Evolutionary conservation across 352 stramenopile genomes (phyloP), one percentile per base, ranked within the genome.

Genomic region (Phytophthora multivora): DNA sequence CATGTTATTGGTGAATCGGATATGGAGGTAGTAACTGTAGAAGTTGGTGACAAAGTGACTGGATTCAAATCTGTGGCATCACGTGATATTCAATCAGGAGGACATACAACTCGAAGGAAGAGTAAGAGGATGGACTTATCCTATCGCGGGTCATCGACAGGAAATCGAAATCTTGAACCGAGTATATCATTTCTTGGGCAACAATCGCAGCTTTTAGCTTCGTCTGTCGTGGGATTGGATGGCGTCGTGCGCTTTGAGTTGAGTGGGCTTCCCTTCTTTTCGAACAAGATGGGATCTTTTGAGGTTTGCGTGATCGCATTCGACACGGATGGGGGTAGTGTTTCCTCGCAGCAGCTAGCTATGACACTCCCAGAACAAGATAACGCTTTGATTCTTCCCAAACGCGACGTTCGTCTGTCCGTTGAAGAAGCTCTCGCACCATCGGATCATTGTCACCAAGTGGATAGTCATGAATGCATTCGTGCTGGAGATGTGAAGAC

Each of bases 1-100:
- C 50, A 59, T n/a, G 64, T 86, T 41, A 48, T 79, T 16, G 62
- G 72, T 16, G 45, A 75, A 8, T 86, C 71, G 10, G 64, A 82
- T 15, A 81, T 86, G 73, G 77, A 86, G 52, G 77, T 76, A 21
- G 47, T 83, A 18, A 58, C 58, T 7, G 63, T 81, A 36, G 49
- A 69, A 57, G 58, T 60, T 4, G 71, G 69, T 9, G 77, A 83
- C 15, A 70, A 78, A 18, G 59, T 82, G 6, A 66, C 51, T 15
- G 72, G 70, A 19, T 73, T 76, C 28, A 69, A 64, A 41, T 51
- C 30, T 41, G 26, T 54, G 35, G 30, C 11, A n/a, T n/a, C 26
- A 0, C 39, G 56, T 21, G 35, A 30, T 12, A 61, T 73, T 31
- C n/a, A 43, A 15, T 65, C 58, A 11, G 51, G 33, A 42, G 59